phyloP scores from a whole-genome alignment of 306 rosid genomes.

The Carpinus fangiana region DNA sequence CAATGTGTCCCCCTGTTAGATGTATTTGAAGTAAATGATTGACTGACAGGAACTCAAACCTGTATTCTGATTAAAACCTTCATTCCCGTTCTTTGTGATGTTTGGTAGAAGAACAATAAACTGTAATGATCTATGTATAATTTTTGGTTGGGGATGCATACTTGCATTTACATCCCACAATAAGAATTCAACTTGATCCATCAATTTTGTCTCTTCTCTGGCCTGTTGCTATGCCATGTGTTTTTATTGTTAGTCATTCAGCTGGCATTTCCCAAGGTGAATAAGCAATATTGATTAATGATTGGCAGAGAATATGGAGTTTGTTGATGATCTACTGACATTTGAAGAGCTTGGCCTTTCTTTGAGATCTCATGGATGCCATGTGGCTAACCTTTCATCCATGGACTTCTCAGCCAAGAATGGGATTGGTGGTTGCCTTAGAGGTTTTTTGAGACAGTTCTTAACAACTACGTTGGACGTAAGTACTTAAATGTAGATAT shows the following conservation, averaged over 20 bases:
- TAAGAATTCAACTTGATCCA: background rate
- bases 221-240: background rate
- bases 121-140: background rate
- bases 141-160: background rate
- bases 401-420: slow-evolving; percentile 65
- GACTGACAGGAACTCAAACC: background rate
- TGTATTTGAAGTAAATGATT: background rate
- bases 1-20: background rate
- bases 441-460: slow-evolving; percentile 72
- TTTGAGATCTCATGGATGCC: slow-evolving; percentile 80
- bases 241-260: slow-evolving; percentile 15
- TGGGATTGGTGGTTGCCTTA: slow-evolving; percentile 85
- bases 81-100: background rate
- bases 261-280: slow-evolving; percentile 13
- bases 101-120: background rate
- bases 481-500: slow-evolving; percentile 29
- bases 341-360: slow-evolving; percentile 76
- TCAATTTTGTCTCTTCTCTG: background rate
- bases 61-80: background rate
- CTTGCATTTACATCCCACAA: background rate
- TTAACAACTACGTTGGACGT: slow-evolving; percentile 56
- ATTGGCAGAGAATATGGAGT: slow-evolving; percentile 83
- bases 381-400: slow-evolving; percentile 80
- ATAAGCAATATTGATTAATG: slow-evolving; percentile 21
- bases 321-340: slow-evolving; percentile 79